Percentiles rank a stretch among this genome's conserved stretches.
These are phyloP conservation scores for Oenanthe javanica DNA, from an alignment of 140 eudicot genomes.

Conservation along the genomic window DNA sequence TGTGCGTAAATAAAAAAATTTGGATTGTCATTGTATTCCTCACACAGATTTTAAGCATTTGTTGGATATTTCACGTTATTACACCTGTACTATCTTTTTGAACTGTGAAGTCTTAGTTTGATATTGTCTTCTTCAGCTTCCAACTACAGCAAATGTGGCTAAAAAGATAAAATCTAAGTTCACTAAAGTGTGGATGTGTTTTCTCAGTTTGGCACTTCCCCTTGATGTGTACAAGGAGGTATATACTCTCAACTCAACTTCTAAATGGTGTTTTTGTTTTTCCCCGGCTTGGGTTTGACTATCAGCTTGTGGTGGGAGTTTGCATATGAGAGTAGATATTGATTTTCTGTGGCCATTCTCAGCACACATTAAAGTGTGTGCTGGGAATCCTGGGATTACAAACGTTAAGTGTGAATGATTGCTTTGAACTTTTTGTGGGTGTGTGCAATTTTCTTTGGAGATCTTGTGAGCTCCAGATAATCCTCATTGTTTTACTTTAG, in stretches of 20 bases:
- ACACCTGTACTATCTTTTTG: not conserved
- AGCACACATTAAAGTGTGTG: too few relatives aligned
- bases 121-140: constrained; percentile 35
- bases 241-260: constrained; percentile 7
- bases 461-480: not conserved
- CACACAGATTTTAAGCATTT: constrained; percentile 6
- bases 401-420: not conserved
- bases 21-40: not conserved
- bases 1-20: not conserved
- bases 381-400: not conserved
- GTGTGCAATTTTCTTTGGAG: not conserved
- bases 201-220: constrained; percentile 77
- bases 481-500: not conserved
- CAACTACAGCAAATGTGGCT: constrained; percentile 33
- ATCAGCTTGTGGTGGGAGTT: not conserved
- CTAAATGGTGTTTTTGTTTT: not conserved
- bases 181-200: constrained; percentile 85
- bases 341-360: not conserved
- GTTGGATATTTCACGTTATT: not conserved
- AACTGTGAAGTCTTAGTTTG: not conserved
- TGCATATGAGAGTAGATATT: not conserved
- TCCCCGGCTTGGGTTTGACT: not conserved
- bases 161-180: constrained; percentile 78
- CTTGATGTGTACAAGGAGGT: constrained; percentile 96
- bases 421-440: not conserved